Percentiles rank a stretch among this genome's conserved stretches.
Evolutionary conservation across 2,329 filamentous ascomycete species (phyloP).

Genomic region (Diaporthe batatas): DNA sequence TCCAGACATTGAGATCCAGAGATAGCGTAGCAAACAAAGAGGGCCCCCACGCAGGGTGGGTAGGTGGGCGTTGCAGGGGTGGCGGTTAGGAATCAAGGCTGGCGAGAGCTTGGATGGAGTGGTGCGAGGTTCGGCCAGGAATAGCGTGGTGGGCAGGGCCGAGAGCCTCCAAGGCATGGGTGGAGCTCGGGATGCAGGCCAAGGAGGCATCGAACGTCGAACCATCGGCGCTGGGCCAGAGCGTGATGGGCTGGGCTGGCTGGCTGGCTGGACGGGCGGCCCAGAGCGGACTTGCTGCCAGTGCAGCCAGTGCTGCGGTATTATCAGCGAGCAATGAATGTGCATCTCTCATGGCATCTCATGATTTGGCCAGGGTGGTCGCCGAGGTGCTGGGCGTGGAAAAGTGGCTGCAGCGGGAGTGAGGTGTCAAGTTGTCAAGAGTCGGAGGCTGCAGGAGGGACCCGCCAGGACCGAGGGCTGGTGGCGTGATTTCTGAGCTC

Average conservation of each 20-base stretch:
- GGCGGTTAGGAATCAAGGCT: constrained; percentile 4
- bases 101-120: constrained; percentile 13
- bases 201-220: constrained; percentile 28
- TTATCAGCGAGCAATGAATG: neutral
- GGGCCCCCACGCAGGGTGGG: constrained; percentile 4
- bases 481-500: constrained; percentile 40
- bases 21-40: constrained; percentile 24
- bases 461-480: neutral
- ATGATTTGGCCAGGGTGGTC: constrained; percentile 11
- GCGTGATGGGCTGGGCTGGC: constrained; percentile 4
- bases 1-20: constrained; percentile 1
- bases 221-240: constrained; percentile 19
- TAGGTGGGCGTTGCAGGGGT: constrained; percentile 1
- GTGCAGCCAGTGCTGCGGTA: neutral
- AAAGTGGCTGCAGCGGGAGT: constrained; percentile 27
- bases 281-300: neutral
- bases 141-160: constrained; percentile 34
- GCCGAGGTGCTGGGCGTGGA: neutral
- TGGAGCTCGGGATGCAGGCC: constrained; percentile 22
- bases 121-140: constrained; percentile 32
- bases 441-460: constrained; percentile 30
- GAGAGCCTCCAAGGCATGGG: constrained; percentile 19
- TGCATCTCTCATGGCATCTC: constrained; percentile 16
- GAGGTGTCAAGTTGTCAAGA: constrained; percentile 22
- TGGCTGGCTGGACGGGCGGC: neutral